phyloP scores from a whole-genome alignment of 2,329 filamentous ascomycete genomes.

The Pestalotiopsis fici region DNA sequence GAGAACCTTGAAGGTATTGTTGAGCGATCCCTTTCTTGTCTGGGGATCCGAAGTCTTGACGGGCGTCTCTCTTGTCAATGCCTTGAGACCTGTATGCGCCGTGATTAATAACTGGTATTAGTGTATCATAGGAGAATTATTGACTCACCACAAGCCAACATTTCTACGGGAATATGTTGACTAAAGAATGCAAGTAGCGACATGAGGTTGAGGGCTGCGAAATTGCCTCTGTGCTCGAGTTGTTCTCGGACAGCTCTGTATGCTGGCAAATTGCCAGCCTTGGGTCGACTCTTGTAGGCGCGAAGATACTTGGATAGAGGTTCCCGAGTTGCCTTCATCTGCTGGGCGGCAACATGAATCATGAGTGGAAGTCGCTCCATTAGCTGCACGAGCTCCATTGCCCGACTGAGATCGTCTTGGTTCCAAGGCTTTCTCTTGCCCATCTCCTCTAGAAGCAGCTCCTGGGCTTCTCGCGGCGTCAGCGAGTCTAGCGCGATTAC shows the following conservation, averaged over 20 bases:
- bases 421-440: slow-evolving; percentile 57
- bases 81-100: slow-evolving; percentile 40
- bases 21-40: slow-evolving; percentile 37
- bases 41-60: slow-evolving; percentile 43
- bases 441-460: slow-evolving; percentile 63
- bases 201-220: slow-evolving; percentile 64
- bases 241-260: slow-evolving; percentile 51
- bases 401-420: slow-evolving; percentile 54
- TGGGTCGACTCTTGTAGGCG: slow-evolving; percentile 56
- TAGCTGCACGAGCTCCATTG: slow-evolving; percentile 61
- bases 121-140: not conserved
- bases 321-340: slow-evolving; percentile 61
- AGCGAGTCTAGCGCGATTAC: slow-evolving; percentile 57
- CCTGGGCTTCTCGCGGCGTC: slow-evolving; percentile 56
- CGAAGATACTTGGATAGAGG: slow-evolving; percentile 63
- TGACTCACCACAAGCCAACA: slow-evolving; percentile 56
- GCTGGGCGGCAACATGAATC: slow-evolving; percentile 66
- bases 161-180: slow-evolving; percentile 65
- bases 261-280: slow-evolving; percentile 49
- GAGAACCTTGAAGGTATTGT: slow-evolving; percentile 49
- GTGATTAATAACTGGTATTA: slow-evolving; percentile 6
- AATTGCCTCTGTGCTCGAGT: slow-evolving; percentile 44
- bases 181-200: slow-evolving; percentile 66
- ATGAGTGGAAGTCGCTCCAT: slow-evolving; percentile 68
- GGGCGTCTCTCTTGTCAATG: slow-evolving; percentile 45